These are phyloP conservation scores for Pleurotus cornucopiae DNA, from an alignment of 768 basidiomycete species.

Conservation along the genomic window DNA sequence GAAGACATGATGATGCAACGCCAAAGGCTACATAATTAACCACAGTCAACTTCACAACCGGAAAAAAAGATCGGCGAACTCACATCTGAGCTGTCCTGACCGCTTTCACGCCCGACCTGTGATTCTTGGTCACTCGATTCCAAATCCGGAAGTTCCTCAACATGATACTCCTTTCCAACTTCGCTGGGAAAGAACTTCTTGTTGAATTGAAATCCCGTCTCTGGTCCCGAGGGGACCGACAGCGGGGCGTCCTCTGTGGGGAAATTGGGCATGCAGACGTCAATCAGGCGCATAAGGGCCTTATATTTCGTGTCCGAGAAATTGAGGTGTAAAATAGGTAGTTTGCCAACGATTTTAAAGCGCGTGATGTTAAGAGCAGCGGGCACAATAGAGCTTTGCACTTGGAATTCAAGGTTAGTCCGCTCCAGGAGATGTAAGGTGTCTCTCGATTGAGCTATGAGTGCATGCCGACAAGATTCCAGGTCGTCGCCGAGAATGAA, in stretches of 20 bases:
- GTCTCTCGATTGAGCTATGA: slow-evolving; percentile 51
- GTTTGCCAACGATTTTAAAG: slow-evolving; percentile 86
- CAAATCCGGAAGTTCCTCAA: slow-evolving; percentile 51
- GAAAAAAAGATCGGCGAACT: slow-evolving; percentile 12
- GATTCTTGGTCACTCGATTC: slow-evolving; percentile 28
- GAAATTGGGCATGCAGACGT: slow-evolving; percentile 85
- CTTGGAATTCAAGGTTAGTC: slow-evolving; percentile 82
- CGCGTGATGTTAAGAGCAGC: slow-evolving; percentile 75
- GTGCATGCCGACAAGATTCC: slow-evolving; percentile 75
- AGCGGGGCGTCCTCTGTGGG: slow-evolving; percentile 35
- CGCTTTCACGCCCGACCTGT: neutral
- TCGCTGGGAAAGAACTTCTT: slow-evolving; percentile 2
- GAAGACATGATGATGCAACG: slow-evolving; percentile 58
- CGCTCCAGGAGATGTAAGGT: slow-evolving; percentile 87
- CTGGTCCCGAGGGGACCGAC: slow-evolving; percentile 18
- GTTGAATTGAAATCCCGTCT: slow-evolving; percentile 40
- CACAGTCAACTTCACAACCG: neutral
- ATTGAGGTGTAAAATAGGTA: slow-evolving; percentile 87
- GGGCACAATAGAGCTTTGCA: slow-evolving; percentile 92
- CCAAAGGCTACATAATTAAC: slow-evolving; percentile 26
- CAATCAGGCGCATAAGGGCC: slow-evolving; percentile 86
- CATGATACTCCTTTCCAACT: slow-evolving; percentile 59
- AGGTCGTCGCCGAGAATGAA: slow-evolving; percentile 87
- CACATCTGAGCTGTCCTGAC: slow-evolving; percentile 3
- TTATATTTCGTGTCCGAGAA: slow-evolving; percentile 90